Evolutionary conservation across 768 basidiomycete species (phyloP).

Genomic region (Russula foetens): DNA sequence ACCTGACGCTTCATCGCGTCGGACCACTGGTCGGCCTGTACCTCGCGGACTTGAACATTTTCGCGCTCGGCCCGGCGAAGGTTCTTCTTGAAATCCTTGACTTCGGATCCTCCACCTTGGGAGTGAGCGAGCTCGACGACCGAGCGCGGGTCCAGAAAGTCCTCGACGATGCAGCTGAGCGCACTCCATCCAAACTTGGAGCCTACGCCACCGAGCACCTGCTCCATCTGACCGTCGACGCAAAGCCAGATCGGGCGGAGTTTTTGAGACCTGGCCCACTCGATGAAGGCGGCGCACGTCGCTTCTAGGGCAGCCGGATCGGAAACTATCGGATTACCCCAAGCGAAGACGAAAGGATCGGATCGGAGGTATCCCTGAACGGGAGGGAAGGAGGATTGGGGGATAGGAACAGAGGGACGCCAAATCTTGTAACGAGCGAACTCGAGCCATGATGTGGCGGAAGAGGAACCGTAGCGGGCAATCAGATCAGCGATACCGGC

Average conservation of each 20-base stretch:
- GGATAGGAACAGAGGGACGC: constrained; percentile 57
- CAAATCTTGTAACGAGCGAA: constrained; percentile 37
- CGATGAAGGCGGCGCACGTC: constrained; percentile 37
- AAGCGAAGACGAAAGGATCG: constrained; percentile 29
- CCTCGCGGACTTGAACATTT: constrained; percentile 41
- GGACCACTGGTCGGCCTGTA: constrained; percentile 34
- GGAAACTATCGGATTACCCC: constrained; percentile 22
- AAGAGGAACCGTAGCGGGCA: constrained; percentile 57
- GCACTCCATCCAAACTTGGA: constrained; percentile 45
- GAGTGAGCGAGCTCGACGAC: constrained; percentile 39
- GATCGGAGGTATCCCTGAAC: constrained; percentile 57
- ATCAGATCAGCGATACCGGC: constrained; percentile 33
- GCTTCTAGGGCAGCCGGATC: constrained; percentile 33
- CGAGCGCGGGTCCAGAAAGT: constrained; percentile 35
- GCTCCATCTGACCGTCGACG: constrained; percentile 44
- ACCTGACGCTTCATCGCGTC: constrained; percentile 38
- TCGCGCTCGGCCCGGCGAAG: constrained; percentile 48
- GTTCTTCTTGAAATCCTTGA: constrained; percentile 58
- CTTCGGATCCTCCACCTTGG: constrained; percentile 24
- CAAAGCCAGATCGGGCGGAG: constrained; percentile 55
- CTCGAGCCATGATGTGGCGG: constrained; percentile 67
- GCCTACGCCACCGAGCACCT: constrained; percentile 36
- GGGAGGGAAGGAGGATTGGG: constrained; percentile 43
- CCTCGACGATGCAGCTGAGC: constrained; percentile 57
- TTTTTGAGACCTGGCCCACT: constrained; percentile 33